Conservation (phyloP, 257 asterid genomes). For the Fraxinus americana region DNA sequence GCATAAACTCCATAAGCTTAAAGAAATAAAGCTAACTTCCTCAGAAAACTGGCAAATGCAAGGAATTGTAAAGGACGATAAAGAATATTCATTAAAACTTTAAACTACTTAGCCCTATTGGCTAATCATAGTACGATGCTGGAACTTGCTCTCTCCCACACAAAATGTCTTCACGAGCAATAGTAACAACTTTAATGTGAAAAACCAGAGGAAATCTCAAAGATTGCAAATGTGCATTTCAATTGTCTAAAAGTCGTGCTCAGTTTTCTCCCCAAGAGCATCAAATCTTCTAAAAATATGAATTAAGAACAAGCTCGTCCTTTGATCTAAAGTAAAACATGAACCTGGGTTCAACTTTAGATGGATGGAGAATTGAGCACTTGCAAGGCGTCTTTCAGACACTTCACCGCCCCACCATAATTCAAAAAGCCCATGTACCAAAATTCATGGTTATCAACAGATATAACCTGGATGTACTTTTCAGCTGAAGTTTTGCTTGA, state of each 20-base stretch:
- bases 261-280: slow-evolving; percentile 2
- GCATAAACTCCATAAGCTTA: background rate
- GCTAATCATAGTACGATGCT: slow-evolving; percentile 12
- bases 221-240: slow-evolving; percentile 25
- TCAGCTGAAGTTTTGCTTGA: slow-evolving; percentile 71
- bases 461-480: slow-evolving; percentile 82
- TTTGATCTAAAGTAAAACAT: background rate
- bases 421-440: slow-evolving; percentile 95
- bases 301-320: slow-evolving; percentile 11
- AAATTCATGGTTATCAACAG: slow-evolving; percentile 89
- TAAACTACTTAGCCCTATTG: background rate
- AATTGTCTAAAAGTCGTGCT: slow-evolving; percentile 7
- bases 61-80: slow-evolving; percentile 1
- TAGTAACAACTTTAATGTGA: slow-evolving; percentile 9
- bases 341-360: slow-evolving; percentile 29
- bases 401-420: slow-evolving; percentile 73
- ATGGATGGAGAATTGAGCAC: slow-evolving; percentile 42
- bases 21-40: too few relatives aligned
- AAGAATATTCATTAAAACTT: slow-evolving; percentile 17
- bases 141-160: slow-evolving; percentile 6
- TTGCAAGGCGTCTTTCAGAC: slow-evolving; percentile 55
- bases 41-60: background rate
- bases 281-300: slow-evolving; percentile 16
- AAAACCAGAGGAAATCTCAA: slow-evolving; percentile 21
- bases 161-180: slow-evolving; percentile 14